phyloP scores from a whole-genome alignment of 148 eudicot genomes.

The Rhododendron molle region DNA sequence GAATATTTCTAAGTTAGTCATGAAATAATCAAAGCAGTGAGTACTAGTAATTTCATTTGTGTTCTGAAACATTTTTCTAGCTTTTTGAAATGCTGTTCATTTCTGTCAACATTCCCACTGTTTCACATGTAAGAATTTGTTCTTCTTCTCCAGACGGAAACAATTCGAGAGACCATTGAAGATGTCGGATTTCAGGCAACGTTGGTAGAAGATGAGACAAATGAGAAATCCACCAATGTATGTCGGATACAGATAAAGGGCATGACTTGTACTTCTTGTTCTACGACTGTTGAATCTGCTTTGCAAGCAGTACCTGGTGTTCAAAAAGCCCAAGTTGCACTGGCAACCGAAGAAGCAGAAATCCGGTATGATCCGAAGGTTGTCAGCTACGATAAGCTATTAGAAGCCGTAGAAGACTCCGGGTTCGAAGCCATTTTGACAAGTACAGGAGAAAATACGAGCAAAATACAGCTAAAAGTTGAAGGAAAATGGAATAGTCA shows the following conservation, averaged over 20 bases:
- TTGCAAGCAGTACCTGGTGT: constrained; percentile 59
- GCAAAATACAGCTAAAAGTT: constrained; percentile 58
- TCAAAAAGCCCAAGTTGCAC: constrained; percentile 67
- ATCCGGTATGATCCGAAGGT: constrained; percentile 65
- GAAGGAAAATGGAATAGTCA: constrained; percentile 47
- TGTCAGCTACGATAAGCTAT: constrained; percentile 38
- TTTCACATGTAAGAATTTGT: not conserved
- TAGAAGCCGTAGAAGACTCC: constrained; percentile 53
- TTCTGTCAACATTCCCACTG: not conserved
- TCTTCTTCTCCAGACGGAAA: not conserved
- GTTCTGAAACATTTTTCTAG: not conserved
- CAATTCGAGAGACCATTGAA: constrained; percentile 29
- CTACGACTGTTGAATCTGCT: constrained; percentile 57
- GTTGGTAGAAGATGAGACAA: constrained; percentile 45
- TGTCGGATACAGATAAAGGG: constrained; percentile 69
- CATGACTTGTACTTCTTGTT: constrained; percentile 84
- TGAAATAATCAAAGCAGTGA: too few species aligned
- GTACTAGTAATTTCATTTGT: too few species aligned
- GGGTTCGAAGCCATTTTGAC: constrained; percentile 77
- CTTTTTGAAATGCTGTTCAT: not conserved
- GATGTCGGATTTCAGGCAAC: constrained; percentile 60
- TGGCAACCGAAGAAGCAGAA: constrained; percentile 83
- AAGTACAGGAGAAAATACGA: constrained; percentile 68
- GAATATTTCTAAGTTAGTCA: too few species aligned
- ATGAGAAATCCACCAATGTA: constrained; percentile 40